A percentile compares a stretch with the other conserved stretches of the same genome.
Conservation (phyloP, 148 eudicot genomes). For the Agrostemma githago region DNA sequence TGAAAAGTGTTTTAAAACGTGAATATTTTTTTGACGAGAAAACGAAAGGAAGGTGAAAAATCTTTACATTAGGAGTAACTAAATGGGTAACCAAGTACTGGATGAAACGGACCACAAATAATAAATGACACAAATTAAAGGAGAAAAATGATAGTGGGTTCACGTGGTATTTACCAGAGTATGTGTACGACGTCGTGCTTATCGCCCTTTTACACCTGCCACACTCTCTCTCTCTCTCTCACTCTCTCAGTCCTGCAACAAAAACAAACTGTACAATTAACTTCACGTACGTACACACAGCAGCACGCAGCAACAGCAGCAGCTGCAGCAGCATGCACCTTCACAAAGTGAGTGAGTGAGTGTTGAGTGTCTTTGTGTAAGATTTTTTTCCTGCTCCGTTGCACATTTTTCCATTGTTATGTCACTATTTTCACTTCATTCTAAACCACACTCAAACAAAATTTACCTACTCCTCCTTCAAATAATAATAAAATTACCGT, state of each 20-base stretch:
- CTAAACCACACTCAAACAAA: background rate
- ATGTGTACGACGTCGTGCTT: conserved; percentile 26
- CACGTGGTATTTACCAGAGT: conserved; percentile 28
- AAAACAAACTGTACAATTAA: conserved; percentile 2
- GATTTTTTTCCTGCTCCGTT: background rate
- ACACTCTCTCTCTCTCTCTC: background rate
- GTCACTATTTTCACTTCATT: conserved; percentile 22
- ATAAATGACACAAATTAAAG: too few relatives aligned
- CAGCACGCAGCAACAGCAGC: too few relatives aligned
- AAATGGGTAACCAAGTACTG: too few relatives aligned
- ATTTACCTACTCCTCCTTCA: too few relatives aligned
- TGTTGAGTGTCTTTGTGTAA: background rate
- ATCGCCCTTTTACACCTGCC: conserved; percentile 20
- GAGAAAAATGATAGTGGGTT: background rate
- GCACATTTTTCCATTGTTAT: conserved; percentile 31
- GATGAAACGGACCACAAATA: background rate
- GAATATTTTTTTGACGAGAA: too few relatives aligned
- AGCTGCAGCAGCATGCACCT: background rate
- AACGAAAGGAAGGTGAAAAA: too few relatives aligned
- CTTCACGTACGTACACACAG: background rate
- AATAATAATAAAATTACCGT: too few relatives aligned
- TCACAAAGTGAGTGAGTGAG: conserved; percentile 8
- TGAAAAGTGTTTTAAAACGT: too few relatives aligned
- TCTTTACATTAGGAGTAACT: too few relatives aligned
- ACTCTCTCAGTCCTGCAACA: background rate